phyloP scores from a whole-genome alignment of 2,329 filamentous ascomycete genomes.

The Fusarium cyanostomum region DNA sequence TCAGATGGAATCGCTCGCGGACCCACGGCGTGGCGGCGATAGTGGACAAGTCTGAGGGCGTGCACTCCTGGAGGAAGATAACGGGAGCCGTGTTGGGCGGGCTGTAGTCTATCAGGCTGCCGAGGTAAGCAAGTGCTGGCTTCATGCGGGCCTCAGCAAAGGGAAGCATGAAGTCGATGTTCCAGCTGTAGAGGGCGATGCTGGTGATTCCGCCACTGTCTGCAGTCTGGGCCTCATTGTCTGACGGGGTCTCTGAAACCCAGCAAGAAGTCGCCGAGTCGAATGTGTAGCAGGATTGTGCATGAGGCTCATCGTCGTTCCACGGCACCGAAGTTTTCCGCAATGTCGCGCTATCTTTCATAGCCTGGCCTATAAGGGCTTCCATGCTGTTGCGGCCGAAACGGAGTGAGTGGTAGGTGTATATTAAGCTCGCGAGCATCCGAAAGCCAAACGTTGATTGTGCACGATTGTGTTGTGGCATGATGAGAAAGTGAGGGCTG shows the following conservation, averaged over 20 bases:
- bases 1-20: conserved; percentile 56
- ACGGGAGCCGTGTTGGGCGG: conserved; percentile 44
- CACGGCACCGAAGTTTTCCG: conserved; percentile 19
- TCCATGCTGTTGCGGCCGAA: conserved; percentile 23
- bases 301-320: conserved; percentile 19
- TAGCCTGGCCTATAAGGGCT: conserved; percentile 18
- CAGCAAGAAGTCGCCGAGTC: conserved; percentile 14
- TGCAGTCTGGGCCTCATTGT: background rate
- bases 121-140: conserved; percentile 45
- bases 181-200: conserved; percentile 48
- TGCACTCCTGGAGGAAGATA: conserved; percentile 65
- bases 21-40: conserved; percentile 59
- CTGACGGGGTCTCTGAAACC: conserved; percentile 14
- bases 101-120: conserved; percentile 5
- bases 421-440: conserved; percentile 10
- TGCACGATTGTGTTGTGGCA: background rate
- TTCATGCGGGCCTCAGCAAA: conserved; percentile 46
- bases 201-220: conserved; percentile 26
- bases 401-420: conserved; percentile 19
- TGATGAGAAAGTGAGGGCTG: background rate
- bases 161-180: conserved; percentile 51
- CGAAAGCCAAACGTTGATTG: conserved; percentile 11
- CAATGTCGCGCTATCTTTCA: conserved; percentile 25
- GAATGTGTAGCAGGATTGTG: conserved; percentile 21
- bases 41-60: conserved; percentile 53